Evolutionary conservation across 1,284 basidiomycete genomes (phyloP).

Genomic region (Ustilago trichophora): DNA sequence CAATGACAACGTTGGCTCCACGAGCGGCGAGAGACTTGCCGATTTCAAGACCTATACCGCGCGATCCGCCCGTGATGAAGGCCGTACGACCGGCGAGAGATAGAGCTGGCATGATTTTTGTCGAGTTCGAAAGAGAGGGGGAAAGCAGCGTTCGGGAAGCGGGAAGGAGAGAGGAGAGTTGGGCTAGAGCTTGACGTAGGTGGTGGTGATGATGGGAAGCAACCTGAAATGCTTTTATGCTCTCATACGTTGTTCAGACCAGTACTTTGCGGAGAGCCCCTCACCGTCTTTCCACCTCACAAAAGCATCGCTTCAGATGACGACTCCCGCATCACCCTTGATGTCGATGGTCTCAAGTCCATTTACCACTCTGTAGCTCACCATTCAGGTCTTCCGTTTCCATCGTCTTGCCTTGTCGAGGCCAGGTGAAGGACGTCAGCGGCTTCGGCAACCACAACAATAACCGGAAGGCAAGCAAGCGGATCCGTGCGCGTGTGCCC

Average conservation of each 20-base stretch:
- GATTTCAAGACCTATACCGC: constrained; percentile 61
- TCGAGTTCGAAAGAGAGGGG: too few relatives aligned
- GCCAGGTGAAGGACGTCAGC: background rate
- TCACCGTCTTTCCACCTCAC: too few relatives aligned
- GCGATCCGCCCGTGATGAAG: constrained; percentile 54
- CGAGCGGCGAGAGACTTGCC: constrained; percentile 47
- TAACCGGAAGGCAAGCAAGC: background rate
- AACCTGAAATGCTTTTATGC: too few relatives aligned
- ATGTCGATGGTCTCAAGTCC: too few relatives aligned
- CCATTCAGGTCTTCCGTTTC: too few relatives aligned
- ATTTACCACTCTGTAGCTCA: too few relatives aligned
- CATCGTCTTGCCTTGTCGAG: background rate
- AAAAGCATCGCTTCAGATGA: too few relatives aligned
- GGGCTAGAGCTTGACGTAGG: background rate
- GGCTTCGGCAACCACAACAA: constrained; percentile 1
- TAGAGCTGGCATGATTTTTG: constrained; percentile 8
- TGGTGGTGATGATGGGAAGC: background rate
- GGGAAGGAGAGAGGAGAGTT: too few relatives aligned
- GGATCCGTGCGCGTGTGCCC: background rate
- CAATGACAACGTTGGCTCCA: constrained; percentile 60
- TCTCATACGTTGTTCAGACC: too few relatives aligned
- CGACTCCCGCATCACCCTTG: too few relatives aligned
- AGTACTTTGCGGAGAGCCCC: too few relatives aligned
- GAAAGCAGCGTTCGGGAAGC: too few relatives aligned
- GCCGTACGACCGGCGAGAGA: constrained; percentile 31